Base-by-base conservation (phyloP, 129 eudicot species). In the Dittrichia graveolens region DNA sequence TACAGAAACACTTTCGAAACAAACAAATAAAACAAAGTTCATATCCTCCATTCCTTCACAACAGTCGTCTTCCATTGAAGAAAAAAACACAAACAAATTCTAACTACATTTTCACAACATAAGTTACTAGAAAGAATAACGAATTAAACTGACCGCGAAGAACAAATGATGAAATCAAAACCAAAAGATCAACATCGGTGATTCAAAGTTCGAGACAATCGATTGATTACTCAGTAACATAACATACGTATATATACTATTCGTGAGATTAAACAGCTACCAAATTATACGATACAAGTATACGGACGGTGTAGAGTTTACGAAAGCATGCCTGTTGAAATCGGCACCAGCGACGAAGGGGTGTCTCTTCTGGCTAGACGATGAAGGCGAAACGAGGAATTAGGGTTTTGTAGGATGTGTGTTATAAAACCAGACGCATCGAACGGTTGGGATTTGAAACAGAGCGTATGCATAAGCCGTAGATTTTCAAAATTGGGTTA, bases 361-460 rank as follows among this genome's bases (percentile, higher is more conserved):
- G 4, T 18, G 56, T 24, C 14, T 42, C 9, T 44, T 50, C 8
- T 31, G 61, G 7, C 16, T 57, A 43, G 61, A 73, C 5, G 67
- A 72, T 58, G 77, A 63, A 15, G 61, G 69, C 60, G 68, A 15
- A 14, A 73, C n/a, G 15, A 71, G 35, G 48, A 24, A 62, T 63
- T 74, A 74, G 79, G 79, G 72, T 74, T 74, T 74, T 50, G 78
- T 74, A 49, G 45, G 45, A 65, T 37, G 46, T 46, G 35, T 50
- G 10, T 73, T 39, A 8, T 57, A 61, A 49, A 40, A 15, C 31
- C 70, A 18, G 19, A 43, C 2, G 70, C 53, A 63, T 41, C 68
- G 38, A 63, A 16, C 8, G 68, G 68, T 62, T 38, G 1, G 6
- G 7, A 40, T 1, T 24, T 24, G 31, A 24, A 24, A 24, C 2